A percentile compares a stretch with the other conserved stretches of the same genome.
These are phyloP conservation scores for Colletotrichum sublineola DNA, from an alignment of 2,329 filamentous ascomycete genomes.

Conservation along the genomic window DNA sequence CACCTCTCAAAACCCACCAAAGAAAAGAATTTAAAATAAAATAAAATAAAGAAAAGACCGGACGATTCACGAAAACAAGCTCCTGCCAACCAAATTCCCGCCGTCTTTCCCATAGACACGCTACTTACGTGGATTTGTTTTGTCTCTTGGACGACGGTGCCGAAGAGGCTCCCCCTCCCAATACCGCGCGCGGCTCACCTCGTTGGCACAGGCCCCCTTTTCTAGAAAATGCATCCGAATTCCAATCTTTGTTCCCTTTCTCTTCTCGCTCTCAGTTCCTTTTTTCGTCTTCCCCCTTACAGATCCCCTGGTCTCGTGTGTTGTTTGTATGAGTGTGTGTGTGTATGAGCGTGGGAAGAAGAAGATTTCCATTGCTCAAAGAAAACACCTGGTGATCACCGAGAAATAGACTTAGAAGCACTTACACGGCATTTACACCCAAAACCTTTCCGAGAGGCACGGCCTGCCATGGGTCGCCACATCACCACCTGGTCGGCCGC, in stretches of 20 bases:
- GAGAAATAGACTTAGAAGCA: neutral
- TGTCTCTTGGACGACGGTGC: neutral
- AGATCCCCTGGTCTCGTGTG: neutral
- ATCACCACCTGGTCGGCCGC: conserved; percentile 44
- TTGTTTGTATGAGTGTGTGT: too few relatives aligned
- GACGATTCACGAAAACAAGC: conserved; percentile 12
- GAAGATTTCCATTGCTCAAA: neutral
- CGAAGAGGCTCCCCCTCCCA: neutral
- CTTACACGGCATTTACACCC: neutral
- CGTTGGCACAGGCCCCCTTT: conserved; percentile 7
- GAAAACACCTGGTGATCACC: neutral
- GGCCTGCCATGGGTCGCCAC: conserved; percentile 29
- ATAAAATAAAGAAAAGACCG: neutral
- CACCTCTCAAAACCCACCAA: too few relatives aligned
- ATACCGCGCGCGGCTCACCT: neutral
- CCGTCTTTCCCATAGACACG: neutral
- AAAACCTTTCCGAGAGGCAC: neutral
- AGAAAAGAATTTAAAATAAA: too few relatives aligned
- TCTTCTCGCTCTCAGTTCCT: neutral
- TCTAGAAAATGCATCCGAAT: conserved; percentile 22
- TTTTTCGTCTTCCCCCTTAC: neutral
- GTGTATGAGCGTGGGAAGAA: neutral
- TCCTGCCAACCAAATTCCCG: conserved; percentile 5
- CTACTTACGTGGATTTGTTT: neutral
- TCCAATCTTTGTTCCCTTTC: neutral